Conservation (phyloP, 2,329 filamentous ascomycete genomes). For the Metarhizium sp. region DNA sequence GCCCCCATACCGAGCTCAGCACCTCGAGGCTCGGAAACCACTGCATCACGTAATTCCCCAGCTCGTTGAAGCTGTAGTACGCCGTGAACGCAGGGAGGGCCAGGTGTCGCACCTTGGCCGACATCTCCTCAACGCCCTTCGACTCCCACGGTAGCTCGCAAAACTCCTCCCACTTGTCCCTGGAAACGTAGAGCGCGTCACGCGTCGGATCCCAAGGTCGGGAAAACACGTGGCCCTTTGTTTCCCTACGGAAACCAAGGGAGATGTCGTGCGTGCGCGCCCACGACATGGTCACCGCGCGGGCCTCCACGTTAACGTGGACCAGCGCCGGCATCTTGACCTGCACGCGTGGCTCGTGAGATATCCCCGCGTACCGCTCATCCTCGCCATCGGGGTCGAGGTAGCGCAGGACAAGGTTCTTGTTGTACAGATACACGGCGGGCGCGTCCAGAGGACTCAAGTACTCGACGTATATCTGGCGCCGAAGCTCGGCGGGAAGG, state of each 20-base stretch:
- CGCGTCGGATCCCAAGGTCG: not conserved
- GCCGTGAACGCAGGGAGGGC: conserved; percentile 17
- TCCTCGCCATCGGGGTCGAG: conserved; percentile 1
- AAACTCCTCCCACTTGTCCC: conserved; percentile 11
- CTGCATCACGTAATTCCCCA: conserved; percentile 8
- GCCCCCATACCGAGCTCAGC: conserved; percentile 15
- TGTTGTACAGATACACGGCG: conserved; percentile 12
- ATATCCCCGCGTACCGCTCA: conserved; percentile 2
- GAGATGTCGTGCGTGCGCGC: conserved; percentile 2
- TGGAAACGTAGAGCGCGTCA: conserved; percentile 8
- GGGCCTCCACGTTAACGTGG: conserved; percentile 15
- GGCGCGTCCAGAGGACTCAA: conserved; percentile 8
- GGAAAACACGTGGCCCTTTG: not conserved
- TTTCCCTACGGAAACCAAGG: not conserved
- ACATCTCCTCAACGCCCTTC: conserved; percentile 2
- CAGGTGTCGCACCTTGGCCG: conserved; percentile 10
- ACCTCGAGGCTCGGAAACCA: conserved; percentile 10
- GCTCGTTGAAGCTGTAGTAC: conserved; percentile 13
- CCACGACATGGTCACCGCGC: conserved; percentile 11
- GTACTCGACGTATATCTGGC: conserved; percentile 13
- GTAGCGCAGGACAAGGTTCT: conserved; percentile 9
- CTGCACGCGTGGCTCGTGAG: conserved; percentile 8
- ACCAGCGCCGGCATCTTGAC: conserved; percentile 8
- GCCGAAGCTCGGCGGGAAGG: conserved; percentile 17
- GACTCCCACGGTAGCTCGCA: conserved; percentile 1